Percentiles rank a stretch among this genome's conserved stretches.
Conservation (phyloP, 805 yeast genomes). For the Ogataea chonburiensis region DNA sequence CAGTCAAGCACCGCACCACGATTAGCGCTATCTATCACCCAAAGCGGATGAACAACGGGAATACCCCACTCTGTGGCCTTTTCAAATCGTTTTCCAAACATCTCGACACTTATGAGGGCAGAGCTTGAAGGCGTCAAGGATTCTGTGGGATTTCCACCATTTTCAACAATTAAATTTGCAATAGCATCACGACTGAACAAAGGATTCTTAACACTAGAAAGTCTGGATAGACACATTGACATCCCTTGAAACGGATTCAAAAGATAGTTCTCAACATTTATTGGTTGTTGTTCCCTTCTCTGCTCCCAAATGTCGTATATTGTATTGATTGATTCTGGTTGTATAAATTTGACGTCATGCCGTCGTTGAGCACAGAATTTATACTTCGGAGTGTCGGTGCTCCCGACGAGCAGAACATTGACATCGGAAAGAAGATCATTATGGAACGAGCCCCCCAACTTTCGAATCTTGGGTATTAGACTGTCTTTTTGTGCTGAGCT, state of each 20-base stretch:
- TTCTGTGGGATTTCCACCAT: slow-evolving; percentile 53
- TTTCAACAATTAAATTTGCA: slow-evolving; percentile 34
- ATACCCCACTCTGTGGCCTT: slow-evolving; percentile 54
- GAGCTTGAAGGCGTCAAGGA: slow-evolving; percentile 45
- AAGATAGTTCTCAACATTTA: slow-evolving; percentile 19
- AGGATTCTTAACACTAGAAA: slow-evolving; percentile 22
- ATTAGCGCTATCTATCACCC: slow-evolving; percentile 45
- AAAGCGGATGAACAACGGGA: slow-evolving; percentile 51
- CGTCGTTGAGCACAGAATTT: slow-evolving; percentile 49
- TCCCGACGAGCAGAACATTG: slow-evolving; percentile 58
- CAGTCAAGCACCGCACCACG: slow-evolving; percentile 44
- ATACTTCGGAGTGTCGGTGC: slow-evolving; percentile 54
- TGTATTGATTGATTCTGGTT: slow-evolving; percentile 43
- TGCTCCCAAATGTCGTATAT: slow-evolving; percentile 52
- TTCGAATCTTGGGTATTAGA: slow-evolving; percentile 44
- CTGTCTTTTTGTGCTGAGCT: slow-evolving; percentile 40
- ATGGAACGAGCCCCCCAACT: slow-evolving; percentile 59
- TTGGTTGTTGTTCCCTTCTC: slow-evolving; percentile 34
- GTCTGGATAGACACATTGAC: slow-evolving; percentile 45
- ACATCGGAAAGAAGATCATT: slow-evolving; percentile 62
- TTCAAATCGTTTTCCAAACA: slow-evolving; percentile 49
- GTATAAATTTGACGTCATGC: slow-evolving; percentile 56
- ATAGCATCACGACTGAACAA: slow-evolving; percentile 35
- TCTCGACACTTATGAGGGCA: slow-evolving; percentile 50
- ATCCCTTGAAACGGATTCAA: slow-evolving; percentile 47